These are phyloP conservation scores for Botryotinia globosa DNA, from an alignment of 2,329 filamentous ascomycete genomes.

Conservation along the genomic window DNA sequence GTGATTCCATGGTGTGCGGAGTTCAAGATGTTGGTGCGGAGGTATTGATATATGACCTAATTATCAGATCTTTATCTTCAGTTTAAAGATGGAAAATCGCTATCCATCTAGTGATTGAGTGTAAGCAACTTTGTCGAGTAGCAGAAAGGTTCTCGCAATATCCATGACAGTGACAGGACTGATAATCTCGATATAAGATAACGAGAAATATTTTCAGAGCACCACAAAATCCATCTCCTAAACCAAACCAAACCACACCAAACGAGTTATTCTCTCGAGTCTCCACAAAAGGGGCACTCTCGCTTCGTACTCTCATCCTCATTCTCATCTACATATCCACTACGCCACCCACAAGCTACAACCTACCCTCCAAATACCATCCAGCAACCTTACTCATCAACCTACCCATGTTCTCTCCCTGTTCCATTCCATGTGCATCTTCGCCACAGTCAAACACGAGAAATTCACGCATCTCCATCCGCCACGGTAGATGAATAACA, in stretches of 20 bases:
- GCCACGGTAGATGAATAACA: too few relatives aligned
- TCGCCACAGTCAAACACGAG: slow-evolving; percentile 7
- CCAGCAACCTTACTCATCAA: background rate
- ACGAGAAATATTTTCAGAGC: too few relatives aligned
- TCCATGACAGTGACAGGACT: background rate
- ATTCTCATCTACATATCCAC: background rate
- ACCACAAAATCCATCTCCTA: background rate
- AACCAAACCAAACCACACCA: background rate
- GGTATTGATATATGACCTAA: background rate
- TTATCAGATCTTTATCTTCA: background rate
- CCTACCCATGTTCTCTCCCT: too few relatives aligned
- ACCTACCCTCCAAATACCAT: background rate
- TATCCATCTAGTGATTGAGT: background rate
- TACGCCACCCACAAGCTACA: background rate
- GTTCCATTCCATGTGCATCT: background rate
- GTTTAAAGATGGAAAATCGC: too few relatives aligned
- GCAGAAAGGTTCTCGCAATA: background rate
- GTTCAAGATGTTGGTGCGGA: background rate
- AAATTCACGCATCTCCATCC: background rate
- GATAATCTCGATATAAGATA: background rate
- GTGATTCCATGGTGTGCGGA: background rate
- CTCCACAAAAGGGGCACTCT: background rate
- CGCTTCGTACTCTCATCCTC: background rate
- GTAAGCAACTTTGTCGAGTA: background rate
- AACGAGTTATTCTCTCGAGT: background rate